Conservation (phyloP, 768 basidiomycete genomes). For the Serendipita indica region DNA sequence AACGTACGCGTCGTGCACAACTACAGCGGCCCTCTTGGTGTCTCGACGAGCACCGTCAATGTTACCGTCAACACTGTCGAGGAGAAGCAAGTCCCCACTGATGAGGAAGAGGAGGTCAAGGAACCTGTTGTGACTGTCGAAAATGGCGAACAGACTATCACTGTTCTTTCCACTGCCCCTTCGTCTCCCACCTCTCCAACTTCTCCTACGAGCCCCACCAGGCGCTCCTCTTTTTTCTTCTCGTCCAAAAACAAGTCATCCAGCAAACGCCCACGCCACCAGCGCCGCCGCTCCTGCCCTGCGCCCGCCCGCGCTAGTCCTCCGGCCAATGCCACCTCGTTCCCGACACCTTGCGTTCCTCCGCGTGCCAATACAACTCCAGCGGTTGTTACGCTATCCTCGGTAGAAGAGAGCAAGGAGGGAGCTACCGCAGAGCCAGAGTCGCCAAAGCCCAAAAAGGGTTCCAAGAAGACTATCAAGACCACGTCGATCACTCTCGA, state of each 20-base stretch:
- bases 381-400: background rate
- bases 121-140: too few species aligned
- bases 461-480: too few species aligned
- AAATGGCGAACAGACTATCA: too few species aligned
- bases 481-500: background rate
- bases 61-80: too few species aligned
- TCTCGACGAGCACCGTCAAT: background rate
- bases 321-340: background rate
- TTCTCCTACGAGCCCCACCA: background rate
- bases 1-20: slow-evolving; percentile 5
- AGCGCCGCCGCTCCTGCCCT: background rate
- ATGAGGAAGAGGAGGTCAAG: too few species aligned
- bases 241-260: background rate
- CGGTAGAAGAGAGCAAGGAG: too few species aligned
- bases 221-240: background rate
- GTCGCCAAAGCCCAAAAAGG: too few species aligned
- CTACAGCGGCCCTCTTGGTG: background rate
- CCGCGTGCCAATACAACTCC: background rate
- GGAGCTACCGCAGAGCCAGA: too few species aligned
- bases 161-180: too few species aligned
- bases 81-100: too few species aligned
- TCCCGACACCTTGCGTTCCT: background rate
- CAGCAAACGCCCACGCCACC: background rate
- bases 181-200: background rate
- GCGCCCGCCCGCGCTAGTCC: background rate